Base-by-base conservation (phyloP, 352 stramenopile species). In the Pythium inflatum region DNA sequence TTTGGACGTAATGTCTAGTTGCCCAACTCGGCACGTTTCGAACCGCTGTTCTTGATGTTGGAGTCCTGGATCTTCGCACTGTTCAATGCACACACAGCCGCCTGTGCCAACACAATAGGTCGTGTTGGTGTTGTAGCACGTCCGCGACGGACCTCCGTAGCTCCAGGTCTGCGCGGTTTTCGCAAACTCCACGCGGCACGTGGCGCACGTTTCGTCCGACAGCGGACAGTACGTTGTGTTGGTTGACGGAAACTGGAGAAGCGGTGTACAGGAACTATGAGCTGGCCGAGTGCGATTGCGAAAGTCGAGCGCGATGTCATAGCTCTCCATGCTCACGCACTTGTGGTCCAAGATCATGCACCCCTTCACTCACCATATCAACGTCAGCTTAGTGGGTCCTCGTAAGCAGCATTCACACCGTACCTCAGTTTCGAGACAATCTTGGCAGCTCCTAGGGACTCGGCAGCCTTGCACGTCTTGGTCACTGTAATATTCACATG, bases 41-140 rank as follows among this genome's bases (percentile, higher is more conserved):
- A n/a, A n/a, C n/a, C n/a, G n/a, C n/a, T n/a, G n/a, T n/a, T n/a
- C n/a, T n/a, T n/a, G n/a, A n/a, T n/a, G n/a, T n/a, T n/a, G n/a
- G n/a, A n/a, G n/a, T n/a, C n/a, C n/a, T n/a, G n/a, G n/a, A n/a
- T n/a, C n/a, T n/a, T 65, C 43, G 25, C 57, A 65, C 18, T 31
- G 25, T 18, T 65, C 41, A 31, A 65, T 30, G 22, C 55, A 63
- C 9, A 63, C 40, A 27, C 55, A 63, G 25, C 55, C 55, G 24
- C 28, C 27, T 1, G 9, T 13, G 41, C 55, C 55, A 16, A 63
- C 28, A 27, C 55, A 63, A 34, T 43, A 41, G 16, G 20, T 34
- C 9, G 25, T 20, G 16, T 40, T 46, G 5, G 7, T 34, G 5
- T 18, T 18, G 55, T 41, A 27, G 6, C 14, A 43, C 25, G 55